Conservation (phyloP, 176 grass and related monocot genomes). For the Oryza officinalis region DNA sequence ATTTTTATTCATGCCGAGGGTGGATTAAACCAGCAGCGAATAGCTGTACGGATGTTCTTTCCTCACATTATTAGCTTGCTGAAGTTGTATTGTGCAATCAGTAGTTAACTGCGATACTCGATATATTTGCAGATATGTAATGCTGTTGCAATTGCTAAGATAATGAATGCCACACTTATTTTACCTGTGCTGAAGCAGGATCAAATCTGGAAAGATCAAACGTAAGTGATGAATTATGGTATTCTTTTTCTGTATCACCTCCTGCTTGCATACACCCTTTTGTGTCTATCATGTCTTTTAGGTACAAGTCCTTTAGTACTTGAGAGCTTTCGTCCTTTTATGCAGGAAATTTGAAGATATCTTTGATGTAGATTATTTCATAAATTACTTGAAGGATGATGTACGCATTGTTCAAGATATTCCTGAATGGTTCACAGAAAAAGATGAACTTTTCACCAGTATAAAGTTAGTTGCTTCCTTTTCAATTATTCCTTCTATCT, state of each 20-base stretch:
- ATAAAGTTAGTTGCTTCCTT: constrained; percentile 65
- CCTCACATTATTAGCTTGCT: constrained; percentile 14
- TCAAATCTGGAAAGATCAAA: constrained; percentile 99
- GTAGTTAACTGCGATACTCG: constrained; percentile 13
- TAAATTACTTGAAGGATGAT: constrained; percentile 98
- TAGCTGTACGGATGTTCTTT: constrained; percentile 75
- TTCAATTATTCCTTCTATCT: constrained; percentile 20
- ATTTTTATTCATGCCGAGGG: constrained; percentile 99
- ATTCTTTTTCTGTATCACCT: neutral
- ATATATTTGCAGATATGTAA: constrained; percentile 83
- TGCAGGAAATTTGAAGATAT: constrained; percentile 99
- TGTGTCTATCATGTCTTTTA: constrained; percentile 12
- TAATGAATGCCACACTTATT: constrained; percentile 94
- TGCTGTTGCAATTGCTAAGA: constrained; percentile 98
- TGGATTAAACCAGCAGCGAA: constrained; percentile 92
- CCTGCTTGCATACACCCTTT: neutral
- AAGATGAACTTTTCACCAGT: constrained; percentile 94
- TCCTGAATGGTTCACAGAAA: constrained; percentile 98
- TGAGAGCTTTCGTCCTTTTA: constrained; percentile 31
- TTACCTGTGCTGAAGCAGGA: constrained; percentile 98
- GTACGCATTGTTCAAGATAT: constrained; percentile 80
- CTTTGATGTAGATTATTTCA: constrained; percentile 98
- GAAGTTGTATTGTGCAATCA: neutral
- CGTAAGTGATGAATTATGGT: constrained; percentile 49
- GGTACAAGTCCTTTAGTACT: neutral